Evolutionary conservation across 1,139 yeast species (phyloP), one percentile per base, ranked within the genome.

Genomic region (Blastobotrys capitulatus): DNA sequence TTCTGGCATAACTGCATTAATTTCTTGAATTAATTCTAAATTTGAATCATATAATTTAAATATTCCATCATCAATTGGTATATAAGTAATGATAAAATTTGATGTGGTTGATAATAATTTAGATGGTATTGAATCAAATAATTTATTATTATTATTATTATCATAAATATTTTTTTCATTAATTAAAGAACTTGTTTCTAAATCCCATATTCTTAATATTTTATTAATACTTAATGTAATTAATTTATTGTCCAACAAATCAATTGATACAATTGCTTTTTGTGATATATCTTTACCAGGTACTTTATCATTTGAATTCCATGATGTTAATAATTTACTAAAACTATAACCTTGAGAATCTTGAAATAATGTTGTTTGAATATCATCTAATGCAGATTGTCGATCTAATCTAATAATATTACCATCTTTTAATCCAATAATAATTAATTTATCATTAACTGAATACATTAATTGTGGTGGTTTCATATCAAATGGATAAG

Each of bases 401-500:
- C 65, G 83, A 66, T 54, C 81, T 79, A 57, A 82, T 63, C 52
- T 83, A 60, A 16, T 86, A 83, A 49, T 46, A 1, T 57, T 45
- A 6, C 96, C 96, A 66, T 88, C 95, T 41, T 75, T 74, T 48
- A 87, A 70, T 1, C 86, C 74, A 0, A 83, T 78, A 7, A 87
- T 64, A 9, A 76, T 65, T 50, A 72, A 71, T 16, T 63, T 60
- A 0, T 70, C 55, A 44, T 76, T 74, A 7, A 81, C 63, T 0
- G 82, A 64, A 50, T 74, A 73, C 52, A 86, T 58, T 19, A 72
- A 67, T 51, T 78, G 78, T 1, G 95, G 92, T 12, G 71, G 66
- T 57, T 89, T 75, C 39, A 83, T 70, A 52, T 85, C 88, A 61
- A 87, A 86, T 13, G 88, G 80, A 61, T 83, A 84, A 1, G 95